Evolutionary conservation across 768 basidiomycete species (phyloP).

Genomic region (Lactifluus piperatus): DNA sequence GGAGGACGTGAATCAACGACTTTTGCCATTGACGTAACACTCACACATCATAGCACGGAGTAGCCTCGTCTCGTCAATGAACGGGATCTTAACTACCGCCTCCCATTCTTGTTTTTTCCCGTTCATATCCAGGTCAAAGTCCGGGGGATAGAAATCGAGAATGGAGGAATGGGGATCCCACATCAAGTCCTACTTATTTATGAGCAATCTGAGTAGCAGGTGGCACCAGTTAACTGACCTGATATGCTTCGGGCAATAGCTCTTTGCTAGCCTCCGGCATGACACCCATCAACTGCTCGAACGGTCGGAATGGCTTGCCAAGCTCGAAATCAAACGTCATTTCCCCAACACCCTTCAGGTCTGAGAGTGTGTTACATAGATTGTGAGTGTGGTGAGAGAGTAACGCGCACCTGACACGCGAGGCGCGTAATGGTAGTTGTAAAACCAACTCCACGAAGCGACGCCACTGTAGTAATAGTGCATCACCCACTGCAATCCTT

Average conservation of each 20-base stretch:
- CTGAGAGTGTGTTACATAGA: slow-evolving; percentile 27
- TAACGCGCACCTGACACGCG: slow-evolving; percentile 74
- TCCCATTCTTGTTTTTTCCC: slow-evolving; percentile 99
- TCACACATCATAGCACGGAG: slow-evolving; percentile 75
- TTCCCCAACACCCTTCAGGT: slow-evolving; percentile 53
- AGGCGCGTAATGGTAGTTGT: slow-evolving; percentile 95
- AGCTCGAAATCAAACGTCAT: slow-evolving; percentile 84
- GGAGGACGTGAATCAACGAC: background rate
- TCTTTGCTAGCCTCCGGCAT: slow-evolving; percentile 85
- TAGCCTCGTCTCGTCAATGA: slow-evolving; percentile 78
- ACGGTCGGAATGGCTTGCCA: slow-evolving; percentile 86
- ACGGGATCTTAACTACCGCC: slow-evolving; percentile 97
- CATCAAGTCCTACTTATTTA: slow-evolving; percentile 71
- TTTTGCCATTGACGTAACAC: slow-evolving; percentile 23
- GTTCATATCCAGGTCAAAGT: slow-evolving; percentile 91
- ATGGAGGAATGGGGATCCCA: slow-evolving; percentile 76
- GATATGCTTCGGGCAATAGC: slow-evolving; percentile 79
- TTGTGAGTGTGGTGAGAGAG: slow-evolving; percentile 7
- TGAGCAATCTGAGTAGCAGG: slow-evolving; percentile 2
- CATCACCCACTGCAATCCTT: slow-evolving; percentile 98
- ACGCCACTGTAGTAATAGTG: slow-evolving; percentile 98
- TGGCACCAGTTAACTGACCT: slow-evolving; percentile 38
- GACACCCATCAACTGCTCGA: slow-evolving; percentile 97
- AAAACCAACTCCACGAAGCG: slow-evolving; percentile 98
- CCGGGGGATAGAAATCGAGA: slow-evolving; percentile 85